A percentile compares a stretch with the other conserved stretches of the same genome.
Evolutionary conservation across 169 alveolate species (phyloP).

Genomic region (Plasmodium fragile): DNA sequence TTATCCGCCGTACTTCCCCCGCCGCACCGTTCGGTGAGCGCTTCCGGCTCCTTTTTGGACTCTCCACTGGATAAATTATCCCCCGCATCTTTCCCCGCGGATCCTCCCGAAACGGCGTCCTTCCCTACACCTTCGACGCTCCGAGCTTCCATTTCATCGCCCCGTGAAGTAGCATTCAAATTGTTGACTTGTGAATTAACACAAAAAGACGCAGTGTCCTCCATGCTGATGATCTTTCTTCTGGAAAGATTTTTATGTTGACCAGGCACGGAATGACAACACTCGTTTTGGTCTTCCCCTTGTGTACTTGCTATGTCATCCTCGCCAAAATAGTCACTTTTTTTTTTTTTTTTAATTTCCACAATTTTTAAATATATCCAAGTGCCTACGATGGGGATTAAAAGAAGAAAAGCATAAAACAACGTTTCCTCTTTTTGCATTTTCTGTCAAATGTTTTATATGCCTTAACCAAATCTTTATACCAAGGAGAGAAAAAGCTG

Average conservation of each 20-base stretch:
- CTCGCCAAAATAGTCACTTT: neutral
- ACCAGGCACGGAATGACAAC: slow-evolving; percentile 25
- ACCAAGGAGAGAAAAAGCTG: neutral
- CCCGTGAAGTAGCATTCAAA: neutral
- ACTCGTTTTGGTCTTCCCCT: slow-evolving; percentile 24
- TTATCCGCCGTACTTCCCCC: neutral
- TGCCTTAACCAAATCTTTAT: too few relatives aligned
- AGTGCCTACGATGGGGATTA: slow-evolving; percentile 26
- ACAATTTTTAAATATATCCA: slow-evolving; percentile 25
- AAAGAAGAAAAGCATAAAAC: slow-evolving; percentile 16
- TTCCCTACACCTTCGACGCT: neutral
- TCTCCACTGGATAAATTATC: neutral
- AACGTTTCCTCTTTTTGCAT: slow-evolving; percentile 6
- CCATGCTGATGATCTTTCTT: slow-evolving; percentile 4
- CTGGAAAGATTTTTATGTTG: neutral
- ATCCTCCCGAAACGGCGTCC: neutral
- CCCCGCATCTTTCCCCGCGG: neutral
- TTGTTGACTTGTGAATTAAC: neutral
- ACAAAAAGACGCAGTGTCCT: neutral
- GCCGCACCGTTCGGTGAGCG: neutral
- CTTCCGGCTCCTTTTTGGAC: neutral
- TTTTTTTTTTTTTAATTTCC: slow-evolving; percentile 21
- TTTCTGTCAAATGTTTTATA: neutral
- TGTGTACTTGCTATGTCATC: neutral
- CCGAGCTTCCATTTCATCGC: neutral